Percentiles rank a stretch among this genome's conserved stretches.
Conservation (phyloP, 1,284 basidiomycete species). For the Rhodotorula sp. region DNA sequence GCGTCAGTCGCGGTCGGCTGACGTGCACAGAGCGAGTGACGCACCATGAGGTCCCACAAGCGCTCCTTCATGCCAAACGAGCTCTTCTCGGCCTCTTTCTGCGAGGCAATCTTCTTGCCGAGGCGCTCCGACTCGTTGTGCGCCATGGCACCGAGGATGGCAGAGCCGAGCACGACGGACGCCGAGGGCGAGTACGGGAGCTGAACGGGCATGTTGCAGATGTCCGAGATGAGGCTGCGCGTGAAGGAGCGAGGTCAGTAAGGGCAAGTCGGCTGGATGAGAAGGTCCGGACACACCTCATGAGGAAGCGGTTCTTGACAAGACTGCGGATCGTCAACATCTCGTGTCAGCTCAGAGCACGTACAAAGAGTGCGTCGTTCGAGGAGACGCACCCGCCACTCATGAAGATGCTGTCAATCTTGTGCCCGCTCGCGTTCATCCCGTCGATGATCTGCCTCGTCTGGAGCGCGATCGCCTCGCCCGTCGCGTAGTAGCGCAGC, state of each 20-base stretch:
- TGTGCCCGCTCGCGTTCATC: conserved; percentile 84
- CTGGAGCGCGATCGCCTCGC: conserved; percentile 93
- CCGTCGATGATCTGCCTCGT: conserved; percentile 91
- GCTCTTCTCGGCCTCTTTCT: conserved; percentile 55
- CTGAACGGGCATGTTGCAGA: conserved; percentile 78
- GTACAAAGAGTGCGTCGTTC: conserved; percentile 52
- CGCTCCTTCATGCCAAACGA: conserved; percentile 63
- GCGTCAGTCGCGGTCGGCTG: not conserved
- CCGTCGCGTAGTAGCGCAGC: conserved; percentile 83
- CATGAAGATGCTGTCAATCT: conserved; percentile 85
- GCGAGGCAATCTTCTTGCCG: conserved; percentile 49
- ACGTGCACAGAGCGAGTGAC: conserved; percentile 38
- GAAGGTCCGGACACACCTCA: conserved; percentile 57
- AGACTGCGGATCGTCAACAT: conserved; percentile 54
- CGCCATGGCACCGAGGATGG: conserved; percentile 90
- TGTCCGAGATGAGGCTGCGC: conserved; percentile 70
- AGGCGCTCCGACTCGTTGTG: conserved; percentile 56
- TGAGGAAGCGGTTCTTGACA: conserved; percentile 76
- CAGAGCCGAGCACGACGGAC: conserved; percentile 87
- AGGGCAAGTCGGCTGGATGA: conserved; percentile 13
- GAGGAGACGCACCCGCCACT: conserved; percentile 55
- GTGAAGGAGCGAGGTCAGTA: not conserved
- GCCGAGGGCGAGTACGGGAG: conserved; percentile 72
- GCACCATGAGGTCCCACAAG: conserved; percentile 91
- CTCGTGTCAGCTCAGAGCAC: conserved; percentile 43